Evolutionary conservation across 2,329 filamentous ascomycete genomes (phyloP).

Genomic region (Pleoardoris graminearum): DNA sequence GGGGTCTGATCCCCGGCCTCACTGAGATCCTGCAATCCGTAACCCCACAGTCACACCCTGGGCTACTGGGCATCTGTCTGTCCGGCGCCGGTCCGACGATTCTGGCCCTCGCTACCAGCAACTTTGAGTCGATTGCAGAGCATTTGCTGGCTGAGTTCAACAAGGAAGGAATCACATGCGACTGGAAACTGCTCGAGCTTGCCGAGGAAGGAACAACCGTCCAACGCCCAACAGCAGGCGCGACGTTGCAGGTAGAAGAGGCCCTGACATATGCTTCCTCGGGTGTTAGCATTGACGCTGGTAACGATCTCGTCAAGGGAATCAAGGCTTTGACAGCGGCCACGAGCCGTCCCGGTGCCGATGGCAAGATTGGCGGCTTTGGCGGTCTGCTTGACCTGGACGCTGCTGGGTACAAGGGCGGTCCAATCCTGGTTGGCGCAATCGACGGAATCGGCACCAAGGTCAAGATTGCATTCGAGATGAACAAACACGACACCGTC

Average conservation of each 20-base stretch:
- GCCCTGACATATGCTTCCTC: constrained; percentile 85
- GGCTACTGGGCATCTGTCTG: constrained; percentile 89
- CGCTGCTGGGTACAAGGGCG: constrained; percentile 70
- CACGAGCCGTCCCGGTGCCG: constrained; percentile 82
- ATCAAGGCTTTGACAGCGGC: constrained; percentile 90
- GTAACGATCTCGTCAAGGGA: constrained; percentile 86
- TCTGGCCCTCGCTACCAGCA: constrained; percentile 83
- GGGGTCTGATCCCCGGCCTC: constrained; percentile 87
- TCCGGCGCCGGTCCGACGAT: constrained; percentile 96
- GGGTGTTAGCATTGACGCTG: constrained; percentile 91
- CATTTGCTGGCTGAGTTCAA: constrained; percentile 77
- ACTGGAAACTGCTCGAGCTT: constrained; percentile 86
- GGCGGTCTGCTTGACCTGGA: constrained; percentile 83
- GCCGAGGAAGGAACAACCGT: constrained; percentile 69
- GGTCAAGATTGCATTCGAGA: constrained; percentile 89
- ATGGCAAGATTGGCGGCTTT: constrained; percentile 93
- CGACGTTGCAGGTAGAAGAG: constrained; percentile 28
- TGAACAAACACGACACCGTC: constrained; percentile 89
- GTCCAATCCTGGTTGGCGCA: constrained; percentile 85
- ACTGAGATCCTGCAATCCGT: constrained; percentile 89
- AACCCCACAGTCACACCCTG: constrained; percentile 82
- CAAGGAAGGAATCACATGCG: constrained; percentile 72
- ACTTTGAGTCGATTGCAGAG: constrained; percentile 84
- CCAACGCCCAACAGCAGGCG: constrained; percentile 19
- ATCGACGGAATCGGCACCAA: constrained; percentile 98